phyloP scores from a whole-genome alignment of 495 filamentous ascomycete genomes.

The Annulohypoxylon maeteangense region DNA sequence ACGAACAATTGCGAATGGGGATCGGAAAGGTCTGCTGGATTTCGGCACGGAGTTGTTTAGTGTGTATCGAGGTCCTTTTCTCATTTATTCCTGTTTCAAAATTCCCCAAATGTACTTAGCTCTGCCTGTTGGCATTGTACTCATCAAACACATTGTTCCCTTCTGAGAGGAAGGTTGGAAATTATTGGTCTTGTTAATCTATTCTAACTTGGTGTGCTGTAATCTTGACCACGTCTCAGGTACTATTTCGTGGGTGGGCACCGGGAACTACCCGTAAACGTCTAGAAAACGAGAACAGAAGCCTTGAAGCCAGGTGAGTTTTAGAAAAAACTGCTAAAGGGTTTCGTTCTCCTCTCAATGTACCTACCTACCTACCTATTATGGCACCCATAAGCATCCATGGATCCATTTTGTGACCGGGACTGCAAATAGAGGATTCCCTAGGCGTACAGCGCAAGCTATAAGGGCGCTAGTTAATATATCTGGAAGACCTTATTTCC shows the following conservation, averaged over 20 bases:
- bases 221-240: too few relatives aligned
- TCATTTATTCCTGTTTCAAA: background rate
- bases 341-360: too few relatives aligned
- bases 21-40: background rate
- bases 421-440: background rate
- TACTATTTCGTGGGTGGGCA: too few relatives aligned
- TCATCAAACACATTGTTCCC: background rate
- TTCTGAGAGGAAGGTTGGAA: background rate
- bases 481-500: too few relatives aligned
- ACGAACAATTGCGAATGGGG: slow-evolving; percentile 18
- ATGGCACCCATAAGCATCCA: too few relatives aligned
- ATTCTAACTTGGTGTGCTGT: background rate
- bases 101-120: background rate
- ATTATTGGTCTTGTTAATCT: background rate
- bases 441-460: background rate
- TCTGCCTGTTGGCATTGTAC: background rate
- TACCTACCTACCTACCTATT: background rate
- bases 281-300: background rate
- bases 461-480: background rate
- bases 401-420: background rate
- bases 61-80: background rate
- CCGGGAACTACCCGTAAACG: too few relatives aligned
- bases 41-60: background rate
- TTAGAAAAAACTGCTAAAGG: too few relatives aligned
- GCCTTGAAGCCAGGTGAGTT: too few relatives aligned